These are phyloP conservation scores for Fusarium albidum DNA, from an alignment of 2,329 filamentous ascomycete genomes.

Conservation along the genomic window DNA sequence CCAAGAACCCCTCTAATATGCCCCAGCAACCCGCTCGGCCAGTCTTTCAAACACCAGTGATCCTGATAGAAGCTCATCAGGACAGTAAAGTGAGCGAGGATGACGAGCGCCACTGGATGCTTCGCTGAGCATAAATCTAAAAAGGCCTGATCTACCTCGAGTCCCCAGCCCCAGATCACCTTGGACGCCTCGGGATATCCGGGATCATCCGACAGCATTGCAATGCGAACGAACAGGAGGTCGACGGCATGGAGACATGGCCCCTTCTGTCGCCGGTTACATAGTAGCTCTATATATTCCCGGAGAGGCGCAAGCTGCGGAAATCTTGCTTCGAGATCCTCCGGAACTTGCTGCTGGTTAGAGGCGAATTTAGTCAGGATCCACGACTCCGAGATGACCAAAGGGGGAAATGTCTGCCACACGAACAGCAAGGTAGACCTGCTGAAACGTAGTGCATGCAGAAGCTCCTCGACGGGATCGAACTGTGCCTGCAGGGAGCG, in stretches of 20 bases:
- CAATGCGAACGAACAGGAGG: not conserved
- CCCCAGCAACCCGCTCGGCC: not conserved
- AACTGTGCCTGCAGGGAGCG: not conserved
- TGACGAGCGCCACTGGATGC: not conserved
- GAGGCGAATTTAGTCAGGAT: not conserved
- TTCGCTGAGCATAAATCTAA: not conserved
- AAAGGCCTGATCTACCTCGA: not conserved
- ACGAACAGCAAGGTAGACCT: not conserved
- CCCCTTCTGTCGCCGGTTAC: not conserved
- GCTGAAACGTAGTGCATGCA: not conserved
- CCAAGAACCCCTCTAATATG: not conserved
- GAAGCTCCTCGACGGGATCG: not conserved
- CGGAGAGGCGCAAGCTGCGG: not conserved
- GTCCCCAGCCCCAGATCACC: constrained; percentile 7
- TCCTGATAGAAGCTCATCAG: not conserved
- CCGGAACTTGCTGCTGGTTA: not conserved
- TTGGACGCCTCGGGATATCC: not conserved
- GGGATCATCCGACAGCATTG: not conserved
- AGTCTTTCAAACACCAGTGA: not conserved
- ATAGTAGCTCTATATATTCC: not conserved
- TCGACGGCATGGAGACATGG: not conserved
- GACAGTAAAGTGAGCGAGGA: not conserved
- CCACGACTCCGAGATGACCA: not conserved
- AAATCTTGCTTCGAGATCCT: not conserved
- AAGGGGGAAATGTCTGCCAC: not conserved